A percentile compares a stretch with the other conserved stretches of the same genome.
These are phyloP conservation scores for Acorus gramineus DNA, from an alignment of 106 monocot species.

Conservation along the genomic window DNA sequence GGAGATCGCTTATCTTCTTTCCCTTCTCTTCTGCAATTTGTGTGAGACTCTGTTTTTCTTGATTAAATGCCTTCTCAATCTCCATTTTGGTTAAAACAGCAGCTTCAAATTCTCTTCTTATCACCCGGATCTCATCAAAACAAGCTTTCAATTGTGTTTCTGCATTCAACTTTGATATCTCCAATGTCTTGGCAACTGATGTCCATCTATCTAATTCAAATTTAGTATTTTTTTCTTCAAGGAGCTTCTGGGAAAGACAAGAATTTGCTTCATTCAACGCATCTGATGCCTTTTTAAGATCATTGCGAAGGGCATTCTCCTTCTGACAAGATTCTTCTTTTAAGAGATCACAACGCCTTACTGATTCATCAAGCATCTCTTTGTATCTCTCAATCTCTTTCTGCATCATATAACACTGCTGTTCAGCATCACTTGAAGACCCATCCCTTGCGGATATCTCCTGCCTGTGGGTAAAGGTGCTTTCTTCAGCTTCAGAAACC, in stretches of 20 bases:
- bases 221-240: conserved; percentile 12
- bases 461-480: conserved; percentile 5
- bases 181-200: conserved; percentile 16
- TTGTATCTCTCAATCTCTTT: conserved; percentile 30
- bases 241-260: conserved; percentile 26
- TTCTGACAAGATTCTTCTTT: conserved; percentile 28
- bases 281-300: conserved; percentile 18
- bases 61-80: conserved; percentile 17
- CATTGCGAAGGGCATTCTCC: conserved; percentile 25
- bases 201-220: conserved; percentile 33
- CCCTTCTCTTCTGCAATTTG: conserved; percentile 12
- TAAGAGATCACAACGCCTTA: conserved; percentile 14
- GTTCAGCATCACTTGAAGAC: conserved; percentile 17
- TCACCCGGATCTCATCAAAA: conserved; percentile 15
- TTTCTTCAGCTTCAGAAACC: conserved; percentile 23
- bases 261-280: conserved; percentile 31
- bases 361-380: conserved; percentile 33
- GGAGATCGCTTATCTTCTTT: neutral
- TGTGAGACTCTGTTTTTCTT: conserved; percentile 20
- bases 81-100: conserved; percentile 25
- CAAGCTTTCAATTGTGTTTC: conserved; percentile 19
- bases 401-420: conserved; percentile 19
- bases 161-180: conserved; percentile 27
- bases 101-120: conserved; percentile 30
- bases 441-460: conserved; percentile 14